Evolutionary conservation across 176 grass and related monocot genomes (phyloP).

Genomic region (Raddia guianensis): DNA sequence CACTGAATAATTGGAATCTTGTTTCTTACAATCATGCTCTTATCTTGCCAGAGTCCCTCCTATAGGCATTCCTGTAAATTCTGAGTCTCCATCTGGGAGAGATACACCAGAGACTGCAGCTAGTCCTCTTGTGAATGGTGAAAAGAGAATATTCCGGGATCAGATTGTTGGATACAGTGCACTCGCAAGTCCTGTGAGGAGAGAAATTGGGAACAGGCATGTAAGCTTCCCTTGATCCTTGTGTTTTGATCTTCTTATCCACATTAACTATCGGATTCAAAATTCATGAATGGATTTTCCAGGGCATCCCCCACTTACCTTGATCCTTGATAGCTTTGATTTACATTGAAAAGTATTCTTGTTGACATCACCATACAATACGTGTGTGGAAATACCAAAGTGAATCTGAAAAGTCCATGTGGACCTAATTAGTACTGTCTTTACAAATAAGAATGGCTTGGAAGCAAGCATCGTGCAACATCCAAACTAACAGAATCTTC

Average conservation of each 20-base stretch:
- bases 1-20: neutral
- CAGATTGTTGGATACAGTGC: constrained; percentile 56
- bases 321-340: neutral
- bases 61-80: constrained; percentile 51
- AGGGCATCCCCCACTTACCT: neutral
- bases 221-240: constrained; percentile 32
- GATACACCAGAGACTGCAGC: constrained; percentile 44
- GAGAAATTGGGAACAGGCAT: constrained; percentile 77
- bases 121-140: constrained; percentile 51
- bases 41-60: constrained; percentile 58
- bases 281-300: neutral
- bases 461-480: neutral
- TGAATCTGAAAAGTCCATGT: neutral
- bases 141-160: constrained; percentile 56
- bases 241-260: constrained; percentile 7
- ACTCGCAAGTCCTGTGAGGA: constrained; percentile 77
- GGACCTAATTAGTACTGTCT: constrained; percentile 8
- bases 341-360: constrained; percentile 5
- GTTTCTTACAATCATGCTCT: constrained; percentile 14
- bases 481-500: constrained; percentile 29
- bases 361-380: neutral
- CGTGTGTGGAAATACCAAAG: constrained; percentile 7
- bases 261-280: neutral
- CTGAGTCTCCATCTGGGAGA: constrained; percentile 48
- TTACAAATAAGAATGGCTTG: constrained; percentile 9